Evolutionary conservation across 2,329 filamentous ascomycete genomes (phyloP).

Genomic region (Epichloe glyceriae): DNA sequence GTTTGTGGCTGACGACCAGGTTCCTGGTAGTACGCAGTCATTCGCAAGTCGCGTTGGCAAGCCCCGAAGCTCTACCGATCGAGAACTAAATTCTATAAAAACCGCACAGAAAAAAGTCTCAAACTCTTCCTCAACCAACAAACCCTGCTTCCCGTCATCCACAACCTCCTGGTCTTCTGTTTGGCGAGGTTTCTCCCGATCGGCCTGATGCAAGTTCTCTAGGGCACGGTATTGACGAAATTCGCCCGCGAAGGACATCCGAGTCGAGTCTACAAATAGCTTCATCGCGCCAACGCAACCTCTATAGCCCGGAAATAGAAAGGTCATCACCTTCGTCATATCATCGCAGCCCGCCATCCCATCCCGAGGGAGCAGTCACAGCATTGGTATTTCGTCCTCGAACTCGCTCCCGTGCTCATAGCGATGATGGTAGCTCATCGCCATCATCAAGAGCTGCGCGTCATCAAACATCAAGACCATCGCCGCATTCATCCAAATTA

Average conservation of each 20-base stretch:
- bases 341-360: slow-evolving; percentile 32
- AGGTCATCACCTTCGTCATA: slow-evolving; percentile 54
- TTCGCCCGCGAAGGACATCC: slow-evolving; percentile 49
- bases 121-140: slow-evolving; percentile 21
- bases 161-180: slow-evolving; percentile 44
- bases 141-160: slow-evolving; percentile 20
- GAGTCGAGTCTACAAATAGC: slow-evolving; percentile 54
- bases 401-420: slow-evolving; percentile 39
- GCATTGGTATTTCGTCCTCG: slow-evolving; percentile 12
- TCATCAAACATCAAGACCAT: slow-evolving; percentile 17
- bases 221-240: slow-evolving; percentile 47
- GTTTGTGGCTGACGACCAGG: slow-evolving; percentile 35
- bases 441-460: slow-evolving; percentile 12
- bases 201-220: slow-evolving; percentile 37
- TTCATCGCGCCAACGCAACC: slow-evolving; percentile 36
- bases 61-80: slow-evolving; percentile 26
- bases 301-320: slow-evolving; percentile 43
- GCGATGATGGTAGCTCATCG: slow-evolving; percentile 39
- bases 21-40: slow-evolving; percentile 42
- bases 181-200: slow-evolving; percentile 60
- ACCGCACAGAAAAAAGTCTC: slow-evolving; percentile 20
- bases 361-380: not conserved
- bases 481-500: slow-evolving; percentile 27
- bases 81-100: slow-evolving; percentile 23
- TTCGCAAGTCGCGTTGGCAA: slow-evolving; percentile 47